Conservation (phyloP, 768 basidiomycete genomes). For the Cystoderma amianthinum region DNA sequence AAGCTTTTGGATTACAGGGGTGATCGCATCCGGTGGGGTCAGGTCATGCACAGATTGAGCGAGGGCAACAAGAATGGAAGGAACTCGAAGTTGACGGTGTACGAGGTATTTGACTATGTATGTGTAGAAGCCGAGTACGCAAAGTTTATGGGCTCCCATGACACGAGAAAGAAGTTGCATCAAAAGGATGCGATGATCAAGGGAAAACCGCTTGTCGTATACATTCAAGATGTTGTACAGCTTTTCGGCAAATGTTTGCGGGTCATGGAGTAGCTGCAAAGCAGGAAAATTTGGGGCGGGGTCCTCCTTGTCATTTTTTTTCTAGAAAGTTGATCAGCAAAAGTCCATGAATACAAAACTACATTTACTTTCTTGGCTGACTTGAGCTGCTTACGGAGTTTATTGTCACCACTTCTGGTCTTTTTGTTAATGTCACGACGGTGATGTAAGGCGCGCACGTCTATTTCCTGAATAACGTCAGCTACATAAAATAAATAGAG, state of each 20-base stretch:
- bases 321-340: slow-evolving; percentile 16
- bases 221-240: slow-evolving; percentile 78
- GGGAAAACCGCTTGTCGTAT: slow-evolving; percentile 91
- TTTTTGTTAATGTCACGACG: slow-evolving; percentile 93
- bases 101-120: slow-evolving; percentile 93
- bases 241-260: slow-evolving; percentile 93
- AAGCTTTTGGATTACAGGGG: slow-evolving; percentile 85
- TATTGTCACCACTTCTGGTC: slow-evolving; percentile 75
- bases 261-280: slow-evolving; percentile 87
- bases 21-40: slow-evolving; percentile 88
- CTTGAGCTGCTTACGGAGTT: slow-evolving; percentile 68
- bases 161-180: slow-evolving; percentile 96
- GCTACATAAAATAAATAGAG: slow-evolving; percentile 8
- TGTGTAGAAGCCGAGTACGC: slow-evolving; percentile 90
- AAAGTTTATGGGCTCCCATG: slow-evolving; percentile 89
- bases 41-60: slow-evolving; percentile 94
- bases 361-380: slow-evolving; percentile 60
- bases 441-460: slow-evolving; percentile 75
- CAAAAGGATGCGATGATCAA: slow-evolving; percentile 95
- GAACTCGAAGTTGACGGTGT: slow-evolving; percentile 87
- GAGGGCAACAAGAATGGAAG: slow-evolving; percentile 87
- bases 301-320: slow-evolving; percentile 21
- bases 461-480: slow-evolving; percentile 52
- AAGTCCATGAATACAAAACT: not conserved
- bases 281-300: slow-evolving; percentile 78